These are phyloP conservation scores for Coemansia sp. DNA, from an alignment of 192 early-diverging fungal species.

Conservation along the genomic window DNA sequence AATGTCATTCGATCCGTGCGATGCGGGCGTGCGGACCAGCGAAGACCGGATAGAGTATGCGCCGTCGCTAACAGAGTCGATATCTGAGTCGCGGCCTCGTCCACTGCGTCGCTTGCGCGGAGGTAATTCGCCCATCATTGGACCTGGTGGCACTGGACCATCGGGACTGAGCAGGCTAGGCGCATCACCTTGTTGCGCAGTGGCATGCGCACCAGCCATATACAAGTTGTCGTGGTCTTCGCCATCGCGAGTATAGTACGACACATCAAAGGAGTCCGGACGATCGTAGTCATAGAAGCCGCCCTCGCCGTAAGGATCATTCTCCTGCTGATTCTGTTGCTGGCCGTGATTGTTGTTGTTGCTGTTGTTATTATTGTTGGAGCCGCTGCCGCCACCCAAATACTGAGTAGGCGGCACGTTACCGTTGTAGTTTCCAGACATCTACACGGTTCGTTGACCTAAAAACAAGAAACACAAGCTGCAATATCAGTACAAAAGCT, in stretches of 20 bases:
- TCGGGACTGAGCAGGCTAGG: slow-evolving; percentile 53
- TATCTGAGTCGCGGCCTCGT: slow-evolving; percentile 52
- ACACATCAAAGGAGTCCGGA: slow-evolving; percentile 59
- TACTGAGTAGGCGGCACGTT: slow-evolving; percentile 56
- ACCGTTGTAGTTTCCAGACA: slow-evolving; percentile 48
- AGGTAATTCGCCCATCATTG: slow-evolving; percentile 52
- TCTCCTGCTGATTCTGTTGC: slow-evolving; percentile 25
- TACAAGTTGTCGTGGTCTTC: slow-evolving; percentile 50
- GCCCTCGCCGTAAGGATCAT: slow-evolving; percentile 53
- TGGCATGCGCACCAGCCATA: slow-evolving; percentile 19
- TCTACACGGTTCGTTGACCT: slow-evolving; percentile 13
- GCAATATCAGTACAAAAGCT: slow-evolving; percentile 9
- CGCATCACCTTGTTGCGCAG: slow-evolving; percentile 29
- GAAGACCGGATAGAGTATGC: slow-evolving; percentile 58
- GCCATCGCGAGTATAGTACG: slow-evolving; percentile 55
- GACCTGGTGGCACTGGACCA: slow-evolving; percentile 47
- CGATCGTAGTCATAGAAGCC: slow-evolving; percentile 49
- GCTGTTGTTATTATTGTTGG: background rate
- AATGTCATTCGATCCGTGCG: slow-evolving; percentile 52
- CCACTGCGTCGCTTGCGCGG: slow-evolving; percentile 52
- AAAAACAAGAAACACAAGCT: background rate
- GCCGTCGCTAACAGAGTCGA: slow-evolving; percentile 57
- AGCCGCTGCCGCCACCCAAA: slow-evolving; percentile 25
- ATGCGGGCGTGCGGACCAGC: slow-evolving; percentile 58
- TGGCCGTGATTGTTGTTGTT: slow-evolving; percentile 19